Conservation (phyloP, 2,329 filamentous ascomycete species). For the Botrytis galanthina region DNA sequence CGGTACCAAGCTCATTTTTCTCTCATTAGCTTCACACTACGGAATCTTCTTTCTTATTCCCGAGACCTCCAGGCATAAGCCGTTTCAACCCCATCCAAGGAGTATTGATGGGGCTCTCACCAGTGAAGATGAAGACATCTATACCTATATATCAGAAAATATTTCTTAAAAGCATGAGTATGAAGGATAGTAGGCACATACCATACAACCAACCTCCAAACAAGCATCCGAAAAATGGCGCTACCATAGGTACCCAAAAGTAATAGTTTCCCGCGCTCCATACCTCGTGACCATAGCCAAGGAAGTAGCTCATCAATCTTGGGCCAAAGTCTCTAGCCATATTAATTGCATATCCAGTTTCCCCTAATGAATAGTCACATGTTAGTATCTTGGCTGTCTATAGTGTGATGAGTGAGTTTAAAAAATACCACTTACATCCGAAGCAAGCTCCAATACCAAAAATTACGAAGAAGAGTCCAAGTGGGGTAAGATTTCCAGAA, state of each 20-base stretch:
- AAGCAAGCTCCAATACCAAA: conserved; percentile 73
- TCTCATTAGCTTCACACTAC: neutral
- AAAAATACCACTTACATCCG: conserved; percentile 41
- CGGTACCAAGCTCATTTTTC: no score
- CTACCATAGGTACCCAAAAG: conserved; percentile 73
- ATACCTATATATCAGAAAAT: neutral
- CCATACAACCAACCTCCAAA: conserved; percentile 66
- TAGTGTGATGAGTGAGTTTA: neutral
- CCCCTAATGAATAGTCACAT: conserved; percentile 45
- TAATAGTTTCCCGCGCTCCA: conserved; percentile 68
- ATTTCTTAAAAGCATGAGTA: neutral
- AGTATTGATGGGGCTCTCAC: conserved; percentile 36
- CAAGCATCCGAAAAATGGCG: conserved; percentile 63
- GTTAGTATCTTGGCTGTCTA: neutral
- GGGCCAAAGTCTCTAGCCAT: conserved; percentile 69
- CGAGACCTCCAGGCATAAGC: conserved; percentile 17
- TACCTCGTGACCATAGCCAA: conserved; percentile 67
- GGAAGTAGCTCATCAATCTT: conserved; percentile 61
- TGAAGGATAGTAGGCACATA: neutral
- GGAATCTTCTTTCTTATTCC: neutral
- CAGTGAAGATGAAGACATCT: conserved; percentile 52
- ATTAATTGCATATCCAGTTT: conserved; percentile 76
- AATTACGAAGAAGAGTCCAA: conserved; percentile 68
- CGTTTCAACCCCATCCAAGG: conserved; percentile 36
- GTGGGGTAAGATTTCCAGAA: conserved; percentile 55